Evolutionary conservation across 495 filamentous ascomycete genomes (phyloP).

Genomic region (Parachaetomium inaequale): DNA sequence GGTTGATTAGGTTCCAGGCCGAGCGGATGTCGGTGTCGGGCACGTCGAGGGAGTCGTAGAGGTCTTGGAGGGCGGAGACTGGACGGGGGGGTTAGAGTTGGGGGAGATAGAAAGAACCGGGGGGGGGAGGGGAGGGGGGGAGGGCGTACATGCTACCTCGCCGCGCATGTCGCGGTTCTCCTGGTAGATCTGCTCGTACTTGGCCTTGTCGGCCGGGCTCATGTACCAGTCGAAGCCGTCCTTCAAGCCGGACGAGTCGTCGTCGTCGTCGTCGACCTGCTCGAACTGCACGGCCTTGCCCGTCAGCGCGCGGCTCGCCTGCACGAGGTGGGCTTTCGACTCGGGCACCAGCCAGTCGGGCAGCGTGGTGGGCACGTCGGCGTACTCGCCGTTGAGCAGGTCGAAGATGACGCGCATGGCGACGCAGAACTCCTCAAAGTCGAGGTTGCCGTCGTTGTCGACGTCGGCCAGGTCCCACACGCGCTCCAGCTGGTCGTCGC

Average conservation of each 20-base stretch:
- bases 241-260: constrained; percentile 77
- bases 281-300: constrained; percentile 76
- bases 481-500: constrained; percentile 90
- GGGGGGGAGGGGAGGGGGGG: background rate
- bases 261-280: constrained; percentile 68
- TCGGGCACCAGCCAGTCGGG: constrained; percentile 97
- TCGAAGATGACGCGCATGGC: constrained; percentile 98
- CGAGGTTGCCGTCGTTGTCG: constrained; percentile 90
- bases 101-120: background rate
- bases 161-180: constrained; percentile 82
- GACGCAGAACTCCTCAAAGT: constrained; percentile 99
- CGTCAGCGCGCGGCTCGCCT: constrained; percentile 77
- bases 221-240: constrained; percentile 99
- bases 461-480: constrained; percentile 98
- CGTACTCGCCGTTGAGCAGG: constrained; percentile 89
- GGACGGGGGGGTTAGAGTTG: background rate
- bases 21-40: constrained; percentile 91
- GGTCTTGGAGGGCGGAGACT: constrained; percentile 76
- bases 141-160: constrained; percentile 68
- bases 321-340: constrained; percentile 92
- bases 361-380: constrained; percentile 73
- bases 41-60: constrained; percentile 89
- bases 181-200: constrained; percentile 94
- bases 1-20: constrained; percentile 97
- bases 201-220: constrained; percentile 80